phyloP scores from a whole-genome alignment of 192 early-diverging fungal genomes.

The Ramicandelaber brevisporus region DNA sequence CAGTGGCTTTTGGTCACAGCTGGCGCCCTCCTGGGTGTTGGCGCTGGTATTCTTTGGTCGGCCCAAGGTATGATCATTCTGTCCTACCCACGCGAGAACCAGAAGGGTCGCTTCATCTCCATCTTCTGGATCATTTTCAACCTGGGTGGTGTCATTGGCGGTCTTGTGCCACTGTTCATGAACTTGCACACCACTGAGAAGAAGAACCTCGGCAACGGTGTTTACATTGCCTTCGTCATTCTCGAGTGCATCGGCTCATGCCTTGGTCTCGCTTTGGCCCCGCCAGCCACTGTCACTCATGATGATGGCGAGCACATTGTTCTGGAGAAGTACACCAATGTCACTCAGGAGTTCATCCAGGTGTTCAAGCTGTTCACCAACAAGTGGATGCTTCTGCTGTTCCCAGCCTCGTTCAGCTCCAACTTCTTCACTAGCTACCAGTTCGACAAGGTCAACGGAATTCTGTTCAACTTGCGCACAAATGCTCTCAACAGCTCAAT shows the following conservation, averaged over 20 bases:
- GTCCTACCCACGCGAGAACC: conserved; percentile 49
- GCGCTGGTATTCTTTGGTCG: conserved; percentile 47
- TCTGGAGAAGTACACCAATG: conserved; percentile 36
- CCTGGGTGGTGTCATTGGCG: conserved; percentile 50
- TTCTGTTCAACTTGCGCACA: conserved; percentile 38
- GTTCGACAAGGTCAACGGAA: conserved; percentile 30
- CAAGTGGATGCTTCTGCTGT: conserved; percentile 35
- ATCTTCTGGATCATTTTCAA: conserved; percentile 75
- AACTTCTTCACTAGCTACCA: conserved; percentile 68
- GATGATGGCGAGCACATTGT: conserved; percentile 35
- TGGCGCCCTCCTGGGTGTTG: conserved; percentile 51
- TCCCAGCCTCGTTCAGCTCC: conserved; percentile 38
- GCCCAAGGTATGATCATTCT: conserved; percentile 62
- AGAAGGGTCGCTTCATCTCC: conserved; percentile 53
- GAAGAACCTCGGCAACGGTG: conserved; percentile 26
- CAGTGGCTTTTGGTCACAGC: conserved; percentile 35
- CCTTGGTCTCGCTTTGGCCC: conserved; percentile 25
- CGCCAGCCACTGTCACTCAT: conserved; percentile 27
- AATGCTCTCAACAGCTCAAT: conserved; percentile 44
- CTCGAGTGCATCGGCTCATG: conserved; percentile 35
- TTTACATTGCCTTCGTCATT: conserved; percentile 45
- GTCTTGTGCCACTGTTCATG: conserved; percentile 34
- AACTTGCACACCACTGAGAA: conserved; percentile 21
- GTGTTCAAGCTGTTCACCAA: conserved; percentile 30
- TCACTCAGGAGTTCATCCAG: conserved; percentile 22